Evolutionary conservation across 139 green algal genomes (phyloP).

Genomic region (Mychonastes homosphaera): DNA sequence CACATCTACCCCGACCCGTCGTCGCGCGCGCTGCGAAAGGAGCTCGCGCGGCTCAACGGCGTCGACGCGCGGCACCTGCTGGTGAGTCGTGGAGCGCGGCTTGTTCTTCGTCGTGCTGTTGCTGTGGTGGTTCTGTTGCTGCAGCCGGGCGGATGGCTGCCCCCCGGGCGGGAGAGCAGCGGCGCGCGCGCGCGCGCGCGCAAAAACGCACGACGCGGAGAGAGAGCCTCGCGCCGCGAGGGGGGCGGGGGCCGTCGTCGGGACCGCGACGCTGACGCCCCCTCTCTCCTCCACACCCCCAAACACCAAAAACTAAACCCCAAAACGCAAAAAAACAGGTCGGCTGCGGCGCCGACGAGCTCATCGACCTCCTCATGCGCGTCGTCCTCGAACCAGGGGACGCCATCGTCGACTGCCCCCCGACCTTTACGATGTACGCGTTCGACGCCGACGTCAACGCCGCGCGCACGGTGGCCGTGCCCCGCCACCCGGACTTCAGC

Average conservation of each 20-base stretch:
- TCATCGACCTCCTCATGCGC: conserved; percentile 92
- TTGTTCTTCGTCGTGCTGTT: neutral
- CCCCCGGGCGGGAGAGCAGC: neutral
- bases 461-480: conserved; percentile 72
- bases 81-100: conserved; percentile 36
- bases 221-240: too few species aligned
- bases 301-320: neutral
- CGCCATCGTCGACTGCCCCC: conserved; percentile 82
- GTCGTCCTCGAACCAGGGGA: conserved; percentile 89
- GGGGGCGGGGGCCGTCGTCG: too few species aligned
- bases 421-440: conserved; percentile 97
- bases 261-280: neutral
- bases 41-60: conserved; percentile 55
- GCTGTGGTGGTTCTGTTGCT: neutral
- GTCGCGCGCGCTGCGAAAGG: conserved; percentile 60
- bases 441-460: conserved; percentile 95
- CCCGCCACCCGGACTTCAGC: conserved; percentile 67
- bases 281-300: neutral
- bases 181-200: too few species aligned
- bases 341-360: conserved; percentile 87
- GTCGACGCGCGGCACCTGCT: conserved; percentile 83
- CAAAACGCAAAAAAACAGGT: conserved; percentile 50
- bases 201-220: too few species aligned
- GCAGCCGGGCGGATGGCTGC: neutral
- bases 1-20: conserved; percentile 99